These are phyloP conservation scores for Marasmius fiardii DNA, from an alignment of 1,284 basidiomycete genomes.

Conservation along the genomic window DNA sequence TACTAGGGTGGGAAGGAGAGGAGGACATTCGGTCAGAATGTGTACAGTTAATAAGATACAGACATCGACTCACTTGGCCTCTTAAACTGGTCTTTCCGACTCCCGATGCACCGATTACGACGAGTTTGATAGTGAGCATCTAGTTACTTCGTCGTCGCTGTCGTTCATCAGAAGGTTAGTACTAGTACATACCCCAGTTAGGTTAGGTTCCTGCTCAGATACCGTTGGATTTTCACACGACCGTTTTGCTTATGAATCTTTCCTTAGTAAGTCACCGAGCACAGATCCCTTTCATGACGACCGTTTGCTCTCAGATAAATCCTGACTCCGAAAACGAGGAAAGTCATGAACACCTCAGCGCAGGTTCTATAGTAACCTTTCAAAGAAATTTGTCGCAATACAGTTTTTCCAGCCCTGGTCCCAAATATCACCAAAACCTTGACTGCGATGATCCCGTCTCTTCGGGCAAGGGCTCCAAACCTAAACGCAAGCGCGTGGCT, in stretches of 20 bases:
- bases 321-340: neutral
- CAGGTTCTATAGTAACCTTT: neutral
- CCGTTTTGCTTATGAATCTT: too few relatives aligned
- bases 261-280: too few relatives aligned
- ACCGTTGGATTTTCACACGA: neutral
- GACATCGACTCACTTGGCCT: slow-evolving; percentile 49
- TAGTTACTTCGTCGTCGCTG: slow-evolving; percentile 2
- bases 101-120: slow-evolving; percentile 73
- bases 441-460: too few relatives aligned
- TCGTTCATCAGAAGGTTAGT: slow-evolving; percentile 6
- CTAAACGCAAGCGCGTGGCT: neutral
- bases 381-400: neutral
- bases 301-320: neutral
- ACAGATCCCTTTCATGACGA: too few relatives aligned
- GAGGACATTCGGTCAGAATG: neutral
- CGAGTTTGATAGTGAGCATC: slow-evolving; percentile 72
- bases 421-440: too few relatives aligned
- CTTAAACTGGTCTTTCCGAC: slow-evolving; percentile 76
- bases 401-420: neutral
- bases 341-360: neutral
- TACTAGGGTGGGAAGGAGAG: slow-evolving; percentile 43
- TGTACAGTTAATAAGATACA: neutral
- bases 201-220: too few relatives aligned
- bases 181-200: neutral
- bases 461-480: too few relatives aligned